Base-by-base conservation (phyloP, 1,139 yeast genomes). In the Yamadazyma pseudoaaseri region DNA sequence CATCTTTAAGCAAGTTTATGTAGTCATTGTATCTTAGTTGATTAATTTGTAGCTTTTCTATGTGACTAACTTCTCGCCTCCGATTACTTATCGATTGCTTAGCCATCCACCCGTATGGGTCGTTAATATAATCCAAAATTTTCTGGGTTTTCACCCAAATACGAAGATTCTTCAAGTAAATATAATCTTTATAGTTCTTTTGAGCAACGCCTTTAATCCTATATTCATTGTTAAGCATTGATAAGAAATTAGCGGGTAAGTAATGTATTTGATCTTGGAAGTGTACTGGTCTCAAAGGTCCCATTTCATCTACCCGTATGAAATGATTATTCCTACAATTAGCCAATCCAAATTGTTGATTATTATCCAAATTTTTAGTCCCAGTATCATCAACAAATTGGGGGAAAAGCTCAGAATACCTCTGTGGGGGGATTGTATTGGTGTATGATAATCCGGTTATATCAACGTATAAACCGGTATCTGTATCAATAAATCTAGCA, bases 261-360 rank as follows among this genome's bases (percentile, higher is more conserved):
- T 60, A 65, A 15, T 58, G 58, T 20, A 54, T 30, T 36, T 62
- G 67, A 36, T 60, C 60, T 42, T 67, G 70, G 28, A 65, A 57
- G 12, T 51, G 47, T 2, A 65, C 48, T 24, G 49, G 36, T 2
- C 53, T 43, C 33, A 67, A 54, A 2, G 65, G 63, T 6, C 57
- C 53, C 16, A 67, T 39, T 37, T 66, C 71, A 3, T 52, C 55
- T 29, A 53, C 42, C 7, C 49, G 47, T 17, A 52, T 31, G 36
- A 70, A 70, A 50, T 73, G 78, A 16, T 58, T 45, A 49, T 72
- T 70, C 27, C 73, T 59, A 49, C 78, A 72, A 44, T 72, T 70
- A 46, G 61, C 70, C 1, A 58, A 52, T 30, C 63, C 55, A 42
- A 55, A 57, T 30, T 51, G 51, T 41, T 46, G 36, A 42, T 55